Base-by-base conservation (phyloP, 2,329 filamentous ascomycete genomes). In the Chaetothyriales sp. region DNA sequence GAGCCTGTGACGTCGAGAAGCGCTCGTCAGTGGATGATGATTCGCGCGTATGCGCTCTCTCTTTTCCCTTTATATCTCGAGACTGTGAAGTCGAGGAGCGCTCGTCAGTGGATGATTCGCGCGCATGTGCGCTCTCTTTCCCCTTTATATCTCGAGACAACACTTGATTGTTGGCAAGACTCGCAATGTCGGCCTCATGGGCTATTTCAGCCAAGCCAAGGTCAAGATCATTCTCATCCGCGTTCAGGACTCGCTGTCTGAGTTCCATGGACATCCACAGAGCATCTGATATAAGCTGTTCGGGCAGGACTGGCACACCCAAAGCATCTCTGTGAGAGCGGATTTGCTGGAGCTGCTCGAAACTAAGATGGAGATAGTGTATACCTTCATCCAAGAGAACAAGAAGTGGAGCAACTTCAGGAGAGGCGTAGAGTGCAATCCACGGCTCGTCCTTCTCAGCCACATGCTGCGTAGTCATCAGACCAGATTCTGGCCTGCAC, bases 191-290 rank as follows among this genome's bases (percentile, higher is more conserved):
- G 19, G 55, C 50, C 15, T 64, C 61, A 46, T 62, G 60, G 2
- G 70, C 68, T 13, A 63, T 56, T 40, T 72, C 63, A 48, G 70
- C 74, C 13, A 80, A 58, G 0, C 76, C 76, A 3, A 80, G 68
- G 56, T 77, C 76, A 58, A 76, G 65, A n/a, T 74, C 70, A 13
- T 65, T 60, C 19, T 77, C 73, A 18, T 69, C 66, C 3, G 75
- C 72, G 55, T 76, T 77, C 49, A 78, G 61, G 3, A 80, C 73
- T 48, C 67, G 72, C 56, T 79, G 77, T 9, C 77, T 69, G 3
- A 80, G 66, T 50, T 77, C 74, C 60, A 78, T 73, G 54, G 76
- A 72, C 65, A 76, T 75, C 77, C 77, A 80, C 6, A 80, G 61
- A 1, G 77, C 76, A 58, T 75, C 74, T 2, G 70, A 73, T 40